Base-by-base conservation (phyloP, 2,329 filamentous ascomycete species). In the Clarireedia hainanense region DNA sequence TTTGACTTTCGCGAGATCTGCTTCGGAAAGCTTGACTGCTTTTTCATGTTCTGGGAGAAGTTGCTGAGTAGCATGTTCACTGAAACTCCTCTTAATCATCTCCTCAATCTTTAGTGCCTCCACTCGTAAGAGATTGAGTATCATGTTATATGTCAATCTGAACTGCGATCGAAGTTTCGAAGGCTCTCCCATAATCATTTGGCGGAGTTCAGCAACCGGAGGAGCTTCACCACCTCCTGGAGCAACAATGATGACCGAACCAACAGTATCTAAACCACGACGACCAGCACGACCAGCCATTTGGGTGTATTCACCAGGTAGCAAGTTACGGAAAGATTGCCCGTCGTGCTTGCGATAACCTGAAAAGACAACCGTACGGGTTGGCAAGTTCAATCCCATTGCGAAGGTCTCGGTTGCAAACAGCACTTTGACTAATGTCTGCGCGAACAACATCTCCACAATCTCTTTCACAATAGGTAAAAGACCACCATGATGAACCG, bases 61-160 rank as follows among this genome's bases (percentile, higher is more conserved):
- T 60, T 95, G 91, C 68, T 99, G 94, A 0, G 92, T 97, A 24
- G 92, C 92, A 72, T 99, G 94, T 71, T 99, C 94, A 52, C 92
- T 96, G 76, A 99, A 99, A 70, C 91, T 96, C 62, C 94, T 87
- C 79, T 99, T 99, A 76, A 99, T 99, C 94, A 99, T 99, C 73
- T 99, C 94, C 70, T 99, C 94, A 64, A 99, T 97, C 75, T 96
- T 97, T 62, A 99, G 74, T 2, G 94, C 94, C 71, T 99, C 94
- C 2, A 99, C 94, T 37, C 94, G 86, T 49, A 99, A 77, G 34
- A 99, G 77, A 67, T 97, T 99, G 30, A 99, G 76, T 58, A 99
- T 99, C 94, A 99, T 99, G 73, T 97, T 99, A 76, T 99, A 99
- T 0, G 95, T 99, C 48, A 99, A 77, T 58, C 94, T 84, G 77